Evolutionary conservation across 768 basidiomycete genomes (phyloP), one percentile per base, ranked within the genome.

Genomic region (Auricularia heimuer): DNA sequence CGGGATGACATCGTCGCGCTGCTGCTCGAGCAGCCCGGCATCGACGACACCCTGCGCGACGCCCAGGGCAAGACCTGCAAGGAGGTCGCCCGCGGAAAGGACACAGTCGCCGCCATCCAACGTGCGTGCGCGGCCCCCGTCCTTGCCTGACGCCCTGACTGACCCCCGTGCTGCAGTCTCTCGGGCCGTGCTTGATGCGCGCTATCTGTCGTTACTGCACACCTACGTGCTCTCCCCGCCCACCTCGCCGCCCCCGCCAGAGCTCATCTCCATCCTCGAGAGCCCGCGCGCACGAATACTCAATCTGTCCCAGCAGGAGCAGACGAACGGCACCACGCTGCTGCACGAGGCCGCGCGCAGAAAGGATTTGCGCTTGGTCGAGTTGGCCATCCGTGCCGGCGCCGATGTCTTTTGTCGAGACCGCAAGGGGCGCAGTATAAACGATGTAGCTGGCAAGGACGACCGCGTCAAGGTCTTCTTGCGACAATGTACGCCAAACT

Each of bases 351-450:
- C 94, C 1, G 90, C 91, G 0, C 79, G 83, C 42, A 81, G 93
- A 16, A 87, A 88, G 66, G 92, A 97, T 71, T 76, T 96, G 24
- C 80, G 85, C 3, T 76, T 96, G 21, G 84, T 96, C 34, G 91
- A 96, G 70, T 81, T 93, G n/a, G 88, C 86, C 0, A 84, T 94
- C 1, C 83, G 88, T 29, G 88, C 89, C 8, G 94, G 94, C 0
- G 93, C 92, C 0, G 93, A 95, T 71, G 89, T 95, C 3, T 95
- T 95, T 71, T 87, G 89, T 1, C 80, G 93, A 3, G 89, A 96
- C 74, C 79, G 86, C 24, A 80, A 76, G 66, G 94, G 94, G 16
- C 73, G 87, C 81, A 70, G 82, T 78, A 77, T 87, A 77, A 6
- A 84, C 80, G 71, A 93, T 84, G 71, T 73, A 18, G 85, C 87